Evolutionary conservation across 192 early-diverging fungal genomes (phyloP).

Genomic region (Powellomyces hirtus): DNA sequence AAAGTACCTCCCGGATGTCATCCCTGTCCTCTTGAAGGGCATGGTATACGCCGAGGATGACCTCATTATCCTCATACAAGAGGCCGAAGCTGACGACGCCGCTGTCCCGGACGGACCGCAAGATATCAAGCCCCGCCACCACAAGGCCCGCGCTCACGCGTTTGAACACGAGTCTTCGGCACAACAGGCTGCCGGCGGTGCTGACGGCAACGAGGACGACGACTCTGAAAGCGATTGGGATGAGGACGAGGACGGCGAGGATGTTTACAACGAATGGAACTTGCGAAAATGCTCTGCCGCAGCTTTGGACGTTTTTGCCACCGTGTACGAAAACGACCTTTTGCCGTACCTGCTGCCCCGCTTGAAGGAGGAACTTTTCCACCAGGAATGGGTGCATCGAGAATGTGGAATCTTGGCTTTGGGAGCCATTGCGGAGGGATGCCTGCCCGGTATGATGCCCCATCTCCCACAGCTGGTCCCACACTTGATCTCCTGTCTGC

Average conservation of each 20-base stretch:
- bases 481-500: conserved; percentile 76
- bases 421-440: conserved; percentile 96
- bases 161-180: conserved; percentile 52
- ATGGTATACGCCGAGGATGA: conserved; percentile 98
- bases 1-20: conserved; percentile 52
- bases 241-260: conserved; percentile 83
- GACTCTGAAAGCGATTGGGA: conserved; percentile 75
- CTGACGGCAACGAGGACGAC: conserved; percentile 33
- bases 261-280: conserved; percentile 93
- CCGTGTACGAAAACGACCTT: conserved; percentile 81
- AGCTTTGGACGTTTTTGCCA: conserved; percentile 90
- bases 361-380: conserved; percentile 78
- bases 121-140: conserved; percentile 94
- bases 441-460: conserved; percentile 82
- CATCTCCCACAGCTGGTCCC: conserved; percentile 87
- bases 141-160: conserved; percentile 77
- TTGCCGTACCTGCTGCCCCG: conserved; percentile 82
- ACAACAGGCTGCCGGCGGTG: conserved; percentile 3
- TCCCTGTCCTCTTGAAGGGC: conserved; percentile 88
- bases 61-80: conserved; percentile 62
- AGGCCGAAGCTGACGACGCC: conserved; percentile 77
- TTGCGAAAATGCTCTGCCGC: conserved; percentile 97
- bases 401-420: conserved; percentile 96
- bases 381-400: conserved; percentile 83
- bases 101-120: conserved; percentile 82